Evolutionary conservation across 139 green algal species (phyloP), one percentile per base, ranked within the genome.

Genomic region (Eudorina sp.): DNA sequence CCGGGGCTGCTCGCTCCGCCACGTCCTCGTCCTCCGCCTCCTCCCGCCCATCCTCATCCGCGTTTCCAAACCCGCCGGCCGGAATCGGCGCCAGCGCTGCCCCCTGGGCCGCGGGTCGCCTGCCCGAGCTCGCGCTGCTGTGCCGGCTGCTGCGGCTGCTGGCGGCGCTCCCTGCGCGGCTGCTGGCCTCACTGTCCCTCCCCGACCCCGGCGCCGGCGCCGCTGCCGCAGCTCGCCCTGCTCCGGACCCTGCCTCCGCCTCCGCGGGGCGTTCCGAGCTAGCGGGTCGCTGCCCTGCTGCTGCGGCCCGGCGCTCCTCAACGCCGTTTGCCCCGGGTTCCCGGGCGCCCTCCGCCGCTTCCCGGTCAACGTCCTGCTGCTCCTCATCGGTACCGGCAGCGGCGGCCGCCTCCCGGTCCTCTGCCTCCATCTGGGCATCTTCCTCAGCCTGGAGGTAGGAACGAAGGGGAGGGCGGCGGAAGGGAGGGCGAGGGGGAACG

Each of bases 381-480:
- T 72, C 27, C 13, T 72, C 62, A 3, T 34, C 31, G 27, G 27
- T 3, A 25, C 31, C 11, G 66, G 66, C 66, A 46, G 46, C 31
- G 11, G 8, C 66, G 14, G 66, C 23, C 34, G 14, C 34, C 36
- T 75, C 66, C 62, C 48, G 9, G 45, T 64, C 45, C 45, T 62
- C 73, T 2, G 73, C 45, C 45, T 23, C 46, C 19, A 84, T 46
- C 77, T 84, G 18, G 23, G 53, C 53, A 8, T 84, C 77, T 13
- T 84, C 77, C 31, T 84, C 53, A 19, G 77, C 77, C 45, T 64
- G 73, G 3, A 58, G 41, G 72, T 58, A 21, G 21, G 19, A 51
- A 77, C 18, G 23, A 3, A 58, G 9, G 14, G 18, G 19, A 9
- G 31, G 70, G 19, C 16, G 25, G 6, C 18, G 58, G 6, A 34